Evolutionary conservation across 2,329 filamentous ascomycete species (phyloP), one percentile per base, ranked within the genome.

Genomic region (Cytospora chrysosperma): DNA sequence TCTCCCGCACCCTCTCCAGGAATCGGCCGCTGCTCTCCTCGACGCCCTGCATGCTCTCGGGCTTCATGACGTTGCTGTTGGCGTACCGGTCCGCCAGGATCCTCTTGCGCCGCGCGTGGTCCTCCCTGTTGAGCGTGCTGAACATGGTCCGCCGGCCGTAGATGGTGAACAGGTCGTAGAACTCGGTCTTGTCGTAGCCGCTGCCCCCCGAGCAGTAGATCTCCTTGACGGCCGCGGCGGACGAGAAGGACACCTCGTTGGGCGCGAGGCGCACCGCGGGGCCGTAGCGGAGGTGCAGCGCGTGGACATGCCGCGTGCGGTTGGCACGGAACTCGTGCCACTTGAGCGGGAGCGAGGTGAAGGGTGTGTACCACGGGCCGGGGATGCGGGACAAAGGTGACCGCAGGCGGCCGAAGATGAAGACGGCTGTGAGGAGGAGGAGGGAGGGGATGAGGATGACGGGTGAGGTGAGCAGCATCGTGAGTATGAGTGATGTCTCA

Each of bases 51-150:
- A 89, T 72, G 2, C 86, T 82, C 2, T 76, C 76, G 5, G 80
- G 72, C 32, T 82, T 82, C 75, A 89, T 81, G 56, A 90, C 77
- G 70, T 89, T 90, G 60, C 83, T 85, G 73, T 90, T 90, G 32
- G 88, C 85, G 71, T 91, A 91, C 32, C 86, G 80, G 69, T 89
- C 86, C 1, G 87, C 87, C 52, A 90, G 78, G 55, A 88, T 76
- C 30, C 86, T 80, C 70, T 87, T 89, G 64, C 86, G 81, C 67
- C 81, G 83, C 32, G 83, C 84, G 70, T 91, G 88, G 83, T 88
- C 78, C 7, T 79, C 77, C 70, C 84, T 86, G 61, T 81, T 79
- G 63, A 86, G 69, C 0, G 80, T 86, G 19, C 82, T 82, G 66
- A 87, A 87, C 84, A 87, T 86, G 60, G 83, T 86, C 66, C 83